Conservation (phyloP, 306 rosid genomes). For the Oxytropis ochrocephala region DNA sequence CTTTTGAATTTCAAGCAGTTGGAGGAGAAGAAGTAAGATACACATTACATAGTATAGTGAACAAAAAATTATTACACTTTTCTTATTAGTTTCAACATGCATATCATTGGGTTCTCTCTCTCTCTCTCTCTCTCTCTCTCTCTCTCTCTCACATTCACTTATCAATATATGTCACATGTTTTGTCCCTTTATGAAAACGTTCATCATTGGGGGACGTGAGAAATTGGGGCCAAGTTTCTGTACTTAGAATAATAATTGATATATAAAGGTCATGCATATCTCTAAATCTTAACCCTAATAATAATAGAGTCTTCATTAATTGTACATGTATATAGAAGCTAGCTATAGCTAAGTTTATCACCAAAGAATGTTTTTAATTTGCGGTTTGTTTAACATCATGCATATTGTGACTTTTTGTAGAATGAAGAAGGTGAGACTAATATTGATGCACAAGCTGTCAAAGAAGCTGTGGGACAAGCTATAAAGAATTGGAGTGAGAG, state of each 20-base stretch:
- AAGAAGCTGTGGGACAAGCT: slow-evolving; percentile 36
- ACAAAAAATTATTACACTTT: background rate
- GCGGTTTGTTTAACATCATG: background rate
- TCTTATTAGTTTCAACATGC: background rate
- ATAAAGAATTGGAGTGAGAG: slow-evolving; percentile 37
- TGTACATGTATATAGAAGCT: background rate
- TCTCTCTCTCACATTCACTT: background rate
- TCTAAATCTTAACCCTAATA: slow-evolving; percentile 14
- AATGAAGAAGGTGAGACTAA: slow-evolving; percentile 28
- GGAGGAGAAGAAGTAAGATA: slow-evolving; percentile 83
- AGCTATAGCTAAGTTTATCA: background rate
- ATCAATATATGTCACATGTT: slow-evolving; percentile 23
- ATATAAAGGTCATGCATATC: background rate
- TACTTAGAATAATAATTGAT: background rate
- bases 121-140: background rate
- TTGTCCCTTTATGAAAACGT: slow-evolving; percentile 22
- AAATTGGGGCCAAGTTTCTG: background rate
- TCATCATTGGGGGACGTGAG: slow-evolving; percentile 17
- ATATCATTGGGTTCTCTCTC: background rate
- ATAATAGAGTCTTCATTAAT: background rate
- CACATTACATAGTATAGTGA: background rate
- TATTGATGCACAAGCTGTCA: slow-evolving; percentile 37
- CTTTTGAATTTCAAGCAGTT: slow-evolving; percentile 74
- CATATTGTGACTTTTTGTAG: slow-evolving; percentile 19
- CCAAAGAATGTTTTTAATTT: background rate